Base-by-base conservation (phyloP, 495 filamentous ascomycete genomes). In the Xylaria castorea region DNA sequence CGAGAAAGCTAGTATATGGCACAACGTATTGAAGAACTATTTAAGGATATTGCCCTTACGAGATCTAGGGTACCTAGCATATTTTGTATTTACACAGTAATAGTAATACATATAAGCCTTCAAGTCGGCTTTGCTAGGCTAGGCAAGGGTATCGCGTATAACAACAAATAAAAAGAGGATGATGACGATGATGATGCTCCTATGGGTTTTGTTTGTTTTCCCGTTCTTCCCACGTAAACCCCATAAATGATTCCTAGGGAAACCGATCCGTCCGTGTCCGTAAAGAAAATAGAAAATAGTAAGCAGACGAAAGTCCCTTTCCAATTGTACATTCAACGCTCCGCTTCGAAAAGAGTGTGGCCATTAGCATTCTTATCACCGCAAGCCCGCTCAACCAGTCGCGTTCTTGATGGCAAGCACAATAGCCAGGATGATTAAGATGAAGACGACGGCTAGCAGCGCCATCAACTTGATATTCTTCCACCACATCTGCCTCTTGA, bases 401-500 rank as follows among this genome's bases (percentile, higher is more conserved):
- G 73, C 71, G 63, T 80, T 81, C 79, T 82, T 83, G 50, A 83
- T 70, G 34, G 81, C 79, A 51, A 86, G 79, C 8, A 86, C 81
- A 20, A 87, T 84, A 34, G 83, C 77, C 58, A 83, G 74, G 42
- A 98, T 75, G 83, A 99, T 88, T 81, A 99, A 92, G 18, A 94
- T 81, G 46, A 97, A 80, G 53, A 98, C 96, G 61, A 98, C 75
- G 2, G 86, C 89, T 75, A 99, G 81, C 76, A 99, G 80, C 46
- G 89, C 90, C 94, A 98, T 98, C 78, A 94, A 75, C 82, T 97
- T 96, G 25, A 95, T 87, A 84, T 99, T 99, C 91, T 99, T 99
- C 95, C 95, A 99, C 96, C 96, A 99, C 97, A 98, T 98, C 77
- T 89, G 85, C 81, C 96, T 86, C 84, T 95, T 92, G 80, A 99